Conservation (phyloP, 1,139 yeast genomes). For the Blastobotrys serpentis region DNA sequence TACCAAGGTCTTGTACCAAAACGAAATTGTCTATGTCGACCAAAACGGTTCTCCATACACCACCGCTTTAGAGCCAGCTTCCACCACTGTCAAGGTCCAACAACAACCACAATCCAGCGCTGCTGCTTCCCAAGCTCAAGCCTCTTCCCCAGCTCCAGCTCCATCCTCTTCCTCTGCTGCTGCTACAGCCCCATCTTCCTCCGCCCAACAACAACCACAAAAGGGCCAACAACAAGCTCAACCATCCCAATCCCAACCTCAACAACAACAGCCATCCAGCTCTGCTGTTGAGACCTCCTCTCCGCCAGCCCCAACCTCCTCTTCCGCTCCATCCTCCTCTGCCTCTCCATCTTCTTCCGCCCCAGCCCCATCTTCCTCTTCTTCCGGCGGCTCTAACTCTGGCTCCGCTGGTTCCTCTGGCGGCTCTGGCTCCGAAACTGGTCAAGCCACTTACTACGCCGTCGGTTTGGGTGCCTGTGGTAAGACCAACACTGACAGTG, state of each 20-base stretch:
- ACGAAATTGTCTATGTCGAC: slow-evolving; percentile 39
- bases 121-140: slow-evolving; percentile 10
- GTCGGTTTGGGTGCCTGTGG: slow-evolving; percentile 69
- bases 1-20: slow-evolving; percentile 36
- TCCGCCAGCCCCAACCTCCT: slow-evolving; percentile 11
- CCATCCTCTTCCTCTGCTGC: slow-evolving; percentile 14
- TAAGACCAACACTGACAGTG: slow-evolving; percentile 45
- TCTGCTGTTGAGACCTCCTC: slow-evolving; percentile 15
- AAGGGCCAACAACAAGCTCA: too few relatives aligned
- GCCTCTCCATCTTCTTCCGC: slow-evolving; percentile 10
- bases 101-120: slow-evolving; percentile 17
- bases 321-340: slow-evolving; percentile 11
- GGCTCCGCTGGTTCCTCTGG: slow-evolving; percentile 29
- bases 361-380: slow-evolving; percentile 18
- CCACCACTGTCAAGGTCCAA: slow-evolving; percentile 24
- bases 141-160: slow-evolving; percentile 12
- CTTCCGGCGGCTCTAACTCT: slow-evolving; percentile 28
- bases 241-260: not conserved
- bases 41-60: slow-evolving; percentile 35
- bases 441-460: slow-evolving; percentile 60
- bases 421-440: slow-evolving; percentile 35
- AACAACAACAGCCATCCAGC: slow-evolving; percentile 16
- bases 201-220: not conserved
- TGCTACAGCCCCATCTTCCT: slow-evolving; percentile 15
- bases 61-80: slow-evolving; percentile 33